Evolutionary conservation across 169 alveolate species (phyloP), one percentile per base, ranked within the genome.

Genomic region (Cryptosporidium ubiquitum): DNA sequence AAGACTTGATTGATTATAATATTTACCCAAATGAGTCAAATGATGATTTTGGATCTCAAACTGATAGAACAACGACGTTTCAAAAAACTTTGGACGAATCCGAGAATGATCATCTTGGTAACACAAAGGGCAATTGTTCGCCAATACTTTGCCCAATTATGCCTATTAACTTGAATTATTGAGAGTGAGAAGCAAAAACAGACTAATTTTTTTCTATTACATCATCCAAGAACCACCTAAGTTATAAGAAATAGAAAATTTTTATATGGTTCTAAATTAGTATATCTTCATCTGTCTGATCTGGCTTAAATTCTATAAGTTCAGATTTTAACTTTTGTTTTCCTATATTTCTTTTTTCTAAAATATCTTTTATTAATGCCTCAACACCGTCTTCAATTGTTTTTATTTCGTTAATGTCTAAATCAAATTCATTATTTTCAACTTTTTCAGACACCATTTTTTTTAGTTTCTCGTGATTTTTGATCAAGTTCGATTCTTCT

Each of bases 101-200:
- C 7, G 85, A 52, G 55, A 57, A 52, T 1, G 37, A 40, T 20
- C 55, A 61, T 16, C 37, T 10, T 29, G 42, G 14, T 26, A 64
- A 29, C 23, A 29, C n/a, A 31, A 40, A 49, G 3, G 64, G 61
- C 49, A 33, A 61, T 26, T 33, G 23, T 26, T 79, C 89, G 12
- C 68, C 89, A 40, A 79, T 79, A 40, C 74, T 79, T 40, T 79
- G 89, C 23, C 89, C 89, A 61, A 66, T 61, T 37, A 42, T 79
- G 16, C 68, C 73, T 26, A 37, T 66, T 26, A 40, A 29, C 42
- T 26, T 55, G n/a, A 20, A 55, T 55, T 55, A 55, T 23, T 55
- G 12, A 55, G 9, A 20, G n/a, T n/a, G 14, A 16, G 3, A 52
- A 52, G 12, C 5, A 55, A 55, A 26, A 9, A 6, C 29, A 55